These are phyloP conservation scores for Dictyostelium brefeldianum DNA, from an alignment of 78 protist species.

Conservation along the genomic window DNA sequence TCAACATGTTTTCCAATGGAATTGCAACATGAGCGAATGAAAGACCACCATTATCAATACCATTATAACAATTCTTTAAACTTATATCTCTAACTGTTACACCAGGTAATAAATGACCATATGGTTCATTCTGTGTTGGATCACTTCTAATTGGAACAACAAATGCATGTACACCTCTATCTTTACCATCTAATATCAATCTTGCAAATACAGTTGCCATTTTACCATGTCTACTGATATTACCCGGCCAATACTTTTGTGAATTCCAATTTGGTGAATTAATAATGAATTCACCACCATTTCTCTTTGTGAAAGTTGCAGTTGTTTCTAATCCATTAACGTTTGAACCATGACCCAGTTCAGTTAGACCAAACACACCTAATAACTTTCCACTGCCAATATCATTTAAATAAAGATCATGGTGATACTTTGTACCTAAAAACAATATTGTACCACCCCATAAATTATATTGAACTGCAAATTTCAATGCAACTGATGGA, in stretches of 20 bases:
- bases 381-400: constrained; percentile 31
- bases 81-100: constrained; percentile 76
- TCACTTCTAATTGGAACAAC: constrained; percentile 67
- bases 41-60: constrained; percentile 78
- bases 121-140: not conserved
- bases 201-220: constrained; percentile 83
- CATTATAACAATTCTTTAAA: constrained; percentile 57
- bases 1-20: constrained; percentile 79
- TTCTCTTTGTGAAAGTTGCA: constrained; percentile 78
- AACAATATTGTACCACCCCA: constrained; percentile 79
- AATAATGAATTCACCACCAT: constrained; percentile 59
- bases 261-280: constrained; percentile 73
- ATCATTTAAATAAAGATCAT: constrained; percentile 34
- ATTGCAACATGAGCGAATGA: constrained; percentile 51
- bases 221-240: constrained; percentile 76
- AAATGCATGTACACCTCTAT: constrained; percentile 84
- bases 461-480: constrained; percentile 76
- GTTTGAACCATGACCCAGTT: constrained; percentile 81
- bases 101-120: constrained; percentile 63
- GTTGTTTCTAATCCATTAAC: constrained; percentile 90
- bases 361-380: constrained; percentile 77
- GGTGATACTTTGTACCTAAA: constrained; percentile 72
- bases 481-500: constrained; percentile 46
- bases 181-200: constrained; percentile 56
- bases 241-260: constrained; percentile 84